Evolutionary conservation across 345 rosid genomes (phyloP).

Genomic region (Erucastrum elatum): DNA sequence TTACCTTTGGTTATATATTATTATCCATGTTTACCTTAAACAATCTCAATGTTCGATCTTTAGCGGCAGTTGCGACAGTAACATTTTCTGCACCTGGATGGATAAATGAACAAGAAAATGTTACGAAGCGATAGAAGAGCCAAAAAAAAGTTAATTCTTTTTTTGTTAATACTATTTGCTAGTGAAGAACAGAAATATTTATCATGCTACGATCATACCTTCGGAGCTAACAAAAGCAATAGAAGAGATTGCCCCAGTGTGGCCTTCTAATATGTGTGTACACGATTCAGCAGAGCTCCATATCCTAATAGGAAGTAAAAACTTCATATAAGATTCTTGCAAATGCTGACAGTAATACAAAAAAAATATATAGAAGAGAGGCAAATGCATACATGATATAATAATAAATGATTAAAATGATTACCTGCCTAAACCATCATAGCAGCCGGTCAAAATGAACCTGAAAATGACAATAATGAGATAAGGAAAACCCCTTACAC

Average conservation of each 20-base stretch:
- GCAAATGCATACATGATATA: background rate
- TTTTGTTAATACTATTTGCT: background rate
- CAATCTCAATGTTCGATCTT: slow-evolving; percentile 84
- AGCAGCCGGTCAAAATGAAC: slow-evolving; percentile 87
- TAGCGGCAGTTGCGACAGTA: slow-evolving; percentile 81
- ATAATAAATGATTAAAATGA: background rate
- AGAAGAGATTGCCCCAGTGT: slow-evolving; percentile 69
- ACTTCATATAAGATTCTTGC: background rate
- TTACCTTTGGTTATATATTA: background rate
- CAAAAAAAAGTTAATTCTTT: background rate
- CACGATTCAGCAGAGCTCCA: slow-evolving; percentile 81
- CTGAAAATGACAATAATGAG: slow-evolving; percentile 52
- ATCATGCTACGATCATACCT: slow-evolving; percentile 47
- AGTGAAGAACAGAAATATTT: background rate
- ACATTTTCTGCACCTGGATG: slow-evolving; percentile 51
- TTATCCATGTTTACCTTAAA: slow-evolving; percentile 70
- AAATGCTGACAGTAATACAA: slow-evolving; percentile 12
- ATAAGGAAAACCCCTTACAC: background rate
- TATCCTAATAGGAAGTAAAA: slow-evolving; percentile 48
- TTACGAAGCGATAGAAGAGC: background rate
- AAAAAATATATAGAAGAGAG: background rate
- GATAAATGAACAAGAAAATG: slow-evolving; percentile 4
- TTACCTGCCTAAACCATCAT: slow-evolving; percentile 83
- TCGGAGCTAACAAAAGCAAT: slow-evolving; percentile 51
- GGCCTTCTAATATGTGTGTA: slow-evolving; percentile 83